Evolutionary conservation across 140 eudicot species (phyloP).

Genomic region (Flaveria floridana): DNA sequence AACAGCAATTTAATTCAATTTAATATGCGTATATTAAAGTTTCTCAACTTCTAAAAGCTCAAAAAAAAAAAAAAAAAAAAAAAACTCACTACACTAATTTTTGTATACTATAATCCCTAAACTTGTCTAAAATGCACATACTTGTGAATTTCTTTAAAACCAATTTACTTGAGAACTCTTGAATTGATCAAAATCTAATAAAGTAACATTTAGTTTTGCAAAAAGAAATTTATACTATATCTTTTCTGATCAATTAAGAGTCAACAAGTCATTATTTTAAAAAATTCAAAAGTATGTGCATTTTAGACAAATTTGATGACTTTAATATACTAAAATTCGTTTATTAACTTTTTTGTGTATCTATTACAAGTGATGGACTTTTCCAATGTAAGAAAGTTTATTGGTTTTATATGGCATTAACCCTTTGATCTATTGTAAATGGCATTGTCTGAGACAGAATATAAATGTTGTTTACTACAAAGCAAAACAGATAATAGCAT

Average conservation of each 20-base stretch:
- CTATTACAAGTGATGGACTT: too few relatives aligned
- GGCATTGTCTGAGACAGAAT: not conserved
- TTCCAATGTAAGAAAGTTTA: not conserved
- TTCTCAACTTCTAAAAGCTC: too few relatives aligned
- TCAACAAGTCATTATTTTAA: not conserved
- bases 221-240: not conserved
- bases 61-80: too few relatives aligned
- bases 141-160: not conserved
- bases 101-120: too few relatives aligned
- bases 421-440: not conserved
- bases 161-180: not conserved
- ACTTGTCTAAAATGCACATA: not conserved
- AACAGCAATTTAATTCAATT: too few relatives aligned
- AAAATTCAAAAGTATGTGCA: not conserved
- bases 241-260: too few relatives aligned
- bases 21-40: too few relatives aligned
- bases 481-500: not conserved
- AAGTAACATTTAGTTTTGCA: not conserved
- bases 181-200: not conserved
- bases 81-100: too few relatives aligned
- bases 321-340: not conserved
- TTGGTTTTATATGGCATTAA: not conserved
- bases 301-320: not conserved
- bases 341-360: not conserved
- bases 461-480: not conserved